These are phyloP conservation scores for Polygonum maritimum DNA, from an alignment of 148 eudicot species.

Conservation along the genomic window DNA sequence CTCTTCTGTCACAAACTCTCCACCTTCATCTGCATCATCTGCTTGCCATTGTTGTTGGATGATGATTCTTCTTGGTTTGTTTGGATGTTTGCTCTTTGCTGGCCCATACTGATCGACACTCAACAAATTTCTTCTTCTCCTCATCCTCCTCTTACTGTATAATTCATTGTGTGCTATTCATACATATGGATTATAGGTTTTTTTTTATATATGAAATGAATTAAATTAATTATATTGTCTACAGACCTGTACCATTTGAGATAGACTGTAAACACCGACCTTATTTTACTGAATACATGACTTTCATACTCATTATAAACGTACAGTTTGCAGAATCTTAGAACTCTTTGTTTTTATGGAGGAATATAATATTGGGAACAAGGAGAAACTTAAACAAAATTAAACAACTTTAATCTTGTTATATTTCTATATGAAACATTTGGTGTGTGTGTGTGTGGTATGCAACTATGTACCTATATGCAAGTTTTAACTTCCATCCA, in stretches of 20 bases:
- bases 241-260: too few relatives aligned
- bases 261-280: too few relatives aligned
- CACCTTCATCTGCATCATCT: neutral
- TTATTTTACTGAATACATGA: too few relatives aligned
- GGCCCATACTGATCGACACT: too few relatives aligned
- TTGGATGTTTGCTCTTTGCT: neutral
- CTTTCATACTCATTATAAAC: neutral
- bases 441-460: neutral
- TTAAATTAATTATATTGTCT: too few relatives aligned
- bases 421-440: neutral
- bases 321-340: neutral
- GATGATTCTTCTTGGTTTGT: neutral
- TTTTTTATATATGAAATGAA: too few relatives aligned
- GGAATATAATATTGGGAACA: neutral
- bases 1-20: neutral
- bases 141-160: neutral
- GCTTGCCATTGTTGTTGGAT: neutral
- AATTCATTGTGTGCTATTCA: neutral
- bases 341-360: neutral
- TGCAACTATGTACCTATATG: neutral
- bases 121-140: neutral
- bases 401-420: neutral
- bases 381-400: neutral
- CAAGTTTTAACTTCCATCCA: too few relatives aligned
- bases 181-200: neutral